These are phyloP conservation scores for Rubus parviflorus DNA, from an alignment of 306 rosid species.

Conservation along the genomic window DNA sequence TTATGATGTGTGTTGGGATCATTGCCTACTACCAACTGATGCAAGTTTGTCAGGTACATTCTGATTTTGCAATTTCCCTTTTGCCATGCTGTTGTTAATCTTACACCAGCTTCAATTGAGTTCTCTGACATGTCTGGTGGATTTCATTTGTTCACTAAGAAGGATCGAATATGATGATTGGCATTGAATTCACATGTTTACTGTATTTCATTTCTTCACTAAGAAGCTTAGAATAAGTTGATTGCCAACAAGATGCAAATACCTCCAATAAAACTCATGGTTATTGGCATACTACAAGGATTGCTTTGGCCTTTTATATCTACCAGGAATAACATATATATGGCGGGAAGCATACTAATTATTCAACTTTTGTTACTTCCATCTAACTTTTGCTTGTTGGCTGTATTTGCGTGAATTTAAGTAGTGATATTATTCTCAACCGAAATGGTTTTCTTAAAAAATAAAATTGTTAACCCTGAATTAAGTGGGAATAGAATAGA, in stretches of 20 bases:
- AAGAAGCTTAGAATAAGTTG: background rate
- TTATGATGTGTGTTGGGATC: slow-evolving; percentile 89
- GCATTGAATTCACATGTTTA: background rate
- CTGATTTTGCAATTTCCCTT: slow-evolving; percentile 2
- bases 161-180: background rate
- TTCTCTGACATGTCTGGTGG: background rate
- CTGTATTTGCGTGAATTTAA: background rate
- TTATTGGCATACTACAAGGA: background rate
- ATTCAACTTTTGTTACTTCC: background rate
- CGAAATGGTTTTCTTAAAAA: background rate
- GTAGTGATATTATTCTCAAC: background rate
- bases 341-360: background rate
- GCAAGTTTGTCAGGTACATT: slow-evolving; percentile 89
- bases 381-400: background rate
- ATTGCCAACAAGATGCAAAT: background rate
- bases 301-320: background rate
- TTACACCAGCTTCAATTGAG: background rate
- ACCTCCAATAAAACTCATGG: background rate
- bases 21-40: slow-evolving; percentile 78
- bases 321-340: background rate
- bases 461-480: background rate
- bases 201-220: background rate
- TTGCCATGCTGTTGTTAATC: background rate
- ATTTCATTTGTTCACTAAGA: background rate
- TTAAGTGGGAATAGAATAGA: background rate